Evolutionary conservation across 2,329 filamentous ascomycete species (phyloP), one percentile per base, ranked within the genome.

Genomic region (Pseudofabraea citricarpa): DNA sequence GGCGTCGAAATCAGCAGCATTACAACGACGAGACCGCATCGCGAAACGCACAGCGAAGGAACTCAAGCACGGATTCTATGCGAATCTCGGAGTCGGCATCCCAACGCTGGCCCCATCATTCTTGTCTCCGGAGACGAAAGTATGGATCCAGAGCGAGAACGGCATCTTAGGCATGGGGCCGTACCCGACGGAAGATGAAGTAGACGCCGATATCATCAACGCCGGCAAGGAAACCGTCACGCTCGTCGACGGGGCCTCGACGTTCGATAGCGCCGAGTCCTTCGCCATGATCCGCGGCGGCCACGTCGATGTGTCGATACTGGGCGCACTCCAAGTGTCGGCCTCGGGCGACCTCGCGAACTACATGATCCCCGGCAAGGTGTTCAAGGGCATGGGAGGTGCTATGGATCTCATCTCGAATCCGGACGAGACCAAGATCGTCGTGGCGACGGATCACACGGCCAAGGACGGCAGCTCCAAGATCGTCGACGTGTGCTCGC

Each of bases 181-280:
- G 1, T 91, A 93, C 63, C 87, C 88, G 0, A 81, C 79, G 1
- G 76, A 81, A 49, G 81, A 80, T 2, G 72, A 86, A 49, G 77
- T 88, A 38, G 88, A 93, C 59, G 69, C 85, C 9, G 87, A 91
- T 55, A 79, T 90, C 50, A 84, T 93, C 68, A 94, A 93, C 55
- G 88, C 88, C 0, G 87, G 88, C 45, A 94, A 94, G 61, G 87
- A 94, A 62, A 94, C 87, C 0, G 86, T 90, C 0, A 93, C 88
- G 0, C 73, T 93, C 1, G 68, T 88, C 0, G 83, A 85, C 0
- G 88, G 88, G 2, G 87, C 86, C 0, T 76, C 83, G 0, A 85
- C 81, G 8, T 94, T 93, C 55, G 87, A 89, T 61, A 86, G 80
- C 35, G 76, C 84, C 49, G 88, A 93, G 64, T 90, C 85, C 1